Evolutionary conservation across 2,329 filamentous ascomycete species (phyloP), one percentile per base, ranked within the genome.

Genomic region (Fusarium sp.): DNA sequence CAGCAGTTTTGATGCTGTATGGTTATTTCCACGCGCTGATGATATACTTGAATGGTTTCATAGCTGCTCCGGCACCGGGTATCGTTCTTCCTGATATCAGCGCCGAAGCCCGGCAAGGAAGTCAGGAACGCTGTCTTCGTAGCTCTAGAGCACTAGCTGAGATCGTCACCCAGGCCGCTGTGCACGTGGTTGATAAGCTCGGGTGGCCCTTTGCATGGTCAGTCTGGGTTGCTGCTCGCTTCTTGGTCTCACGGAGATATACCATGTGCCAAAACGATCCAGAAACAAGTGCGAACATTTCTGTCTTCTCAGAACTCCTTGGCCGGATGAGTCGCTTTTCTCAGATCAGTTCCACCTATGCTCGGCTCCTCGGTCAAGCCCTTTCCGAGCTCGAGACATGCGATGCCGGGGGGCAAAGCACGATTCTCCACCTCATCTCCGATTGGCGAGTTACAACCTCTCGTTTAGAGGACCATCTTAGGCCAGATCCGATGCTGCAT

Each of bases 121-220:
- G 13, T 6, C 3, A 40, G 11, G 16, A 41, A 1, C 54, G 45
- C 16, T 52, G 54, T 6, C 20, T 57, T 3, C 13, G 1, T 11
- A 57, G 46, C 3, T 9, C 11, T 6, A 32, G 8, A 6, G 25
- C 8, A 7, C 4, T 57, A 1, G 7, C 32, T 1, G 24, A 53
- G 6, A 57, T 57, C 2, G 32, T 57, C n/a, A 30, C 24, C 1
- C 11, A 25, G 2, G 32, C n/a, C 4, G 54, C 25, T 7, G 16
- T 22, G 5, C 54, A 57, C 7, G n/a, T 24, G 2, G 16, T 41
- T 8, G 46, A 53, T 3, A 53, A 57, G 13, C 32, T 57, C 2
- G 54, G 54, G n/a, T 57, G 55, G 55, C 32, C 46, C 3, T 30
- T 57, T 7, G 55, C 55, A 2, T 57, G 46, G 55, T 57, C 55